Evolutionary conservation across 805 yeast species (phyloP).

Genomic region (Candida easanensis): DNA sequence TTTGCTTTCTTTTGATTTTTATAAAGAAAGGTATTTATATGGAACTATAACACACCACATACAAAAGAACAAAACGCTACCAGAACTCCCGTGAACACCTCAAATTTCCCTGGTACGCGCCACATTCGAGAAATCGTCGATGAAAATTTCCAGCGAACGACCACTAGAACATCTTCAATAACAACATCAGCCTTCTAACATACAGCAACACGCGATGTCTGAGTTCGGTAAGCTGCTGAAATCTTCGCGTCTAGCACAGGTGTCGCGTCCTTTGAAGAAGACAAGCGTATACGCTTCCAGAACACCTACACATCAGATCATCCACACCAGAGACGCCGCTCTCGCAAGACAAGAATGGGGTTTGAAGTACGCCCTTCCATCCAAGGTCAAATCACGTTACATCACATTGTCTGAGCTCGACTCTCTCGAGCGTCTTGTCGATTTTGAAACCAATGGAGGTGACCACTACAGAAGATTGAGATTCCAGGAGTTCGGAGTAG

Average conservation of each 20-base stretch:
- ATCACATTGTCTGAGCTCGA: conserved; percentile 67
- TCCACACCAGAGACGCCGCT: conserved; percentile 65
- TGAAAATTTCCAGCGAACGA: no score
- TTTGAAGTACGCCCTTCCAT: conserved; percentile 67
- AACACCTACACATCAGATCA: conserved; percentile 68
- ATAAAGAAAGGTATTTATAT: no score
- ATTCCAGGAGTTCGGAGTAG: conserved; percentile 65
- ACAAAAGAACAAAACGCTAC: no score
- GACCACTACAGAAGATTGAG: conserved; percentile 57
- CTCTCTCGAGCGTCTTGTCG: conserved; percentile 63
- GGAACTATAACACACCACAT: no score
- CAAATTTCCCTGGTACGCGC: no score
- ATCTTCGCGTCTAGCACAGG: conserved; percentile 33
- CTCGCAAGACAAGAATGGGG: conserved; percentile 73
- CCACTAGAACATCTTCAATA: no score
- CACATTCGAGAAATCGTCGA: no score
- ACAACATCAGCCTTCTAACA: no score
- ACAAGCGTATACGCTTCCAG: conserved; percentile 8
- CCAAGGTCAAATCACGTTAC: conserved; percentile 53
- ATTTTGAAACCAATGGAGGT: conserved; percentile 63
- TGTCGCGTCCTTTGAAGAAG: conserved; percentile 28
- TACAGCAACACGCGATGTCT: conserved; percentile 25
- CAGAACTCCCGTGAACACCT: no score
- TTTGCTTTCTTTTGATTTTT: no score
- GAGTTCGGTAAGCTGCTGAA: conserved; percentile 29